Percentiles rank a stretch among this genome's conserved stretches.
phyloP scores from a whole-genome alignment of 75 land plant species.

The Cunninghamia lanceolata region DNA sequence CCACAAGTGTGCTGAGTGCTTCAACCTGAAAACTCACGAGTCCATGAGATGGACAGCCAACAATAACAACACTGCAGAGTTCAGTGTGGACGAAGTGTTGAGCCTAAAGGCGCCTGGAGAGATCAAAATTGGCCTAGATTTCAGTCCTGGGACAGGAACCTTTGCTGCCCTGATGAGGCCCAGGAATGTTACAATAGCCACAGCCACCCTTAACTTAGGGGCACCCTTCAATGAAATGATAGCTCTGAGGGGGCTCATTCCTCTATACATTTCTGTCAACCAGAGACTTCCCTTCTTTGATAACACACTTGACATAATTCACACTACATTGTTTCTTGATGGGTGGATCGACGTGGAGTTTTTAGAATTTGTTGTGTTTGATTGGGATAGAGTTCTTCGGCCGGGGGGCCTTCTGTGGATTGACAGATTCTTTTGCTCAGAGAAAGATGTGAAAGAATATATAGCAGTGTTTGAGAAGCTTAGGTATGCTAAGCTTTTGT shows the following conservation, averaged over 20 bases:
- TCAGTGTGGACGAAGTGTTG: conserved; percentile 36
- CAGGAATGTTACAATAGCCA: conserved; percentile 38
- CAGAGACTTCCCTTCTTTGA: conserved; percentile 59
- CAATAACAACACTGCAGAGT: conserved; percentile 25
- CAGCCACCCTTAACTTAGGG: conserved; percentile 52
- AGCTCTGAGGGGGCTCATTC: conserved; percentile 45
- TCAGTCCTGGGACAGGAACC: conserved; percentile 34
- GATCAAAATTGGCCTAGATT: conserved; percentile 51
- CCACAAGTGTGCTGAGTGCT: conserved; percentile 51
- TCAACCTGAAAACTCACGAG: conserved; percentile 22
- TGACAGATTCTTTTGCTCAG: conserved; percentile 49
- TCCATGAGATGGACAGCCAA: conserved; percentile 9
- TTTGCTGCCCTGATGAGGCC: conserved; percentile 55
- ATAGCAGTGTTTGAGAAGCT: conserved; percentile 38
- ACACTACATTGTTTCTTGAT: conserved; percentile 47
- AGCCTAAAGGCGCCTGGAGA: conserved; percentile 31
- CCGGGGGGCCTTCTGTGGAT: conserved; percentile 58
- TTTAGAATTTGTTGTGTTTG: conserved; percentile 47
- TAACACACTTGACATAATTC: conserved; percentile 52
- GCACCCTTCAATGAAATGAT: conserved; percentile 65
- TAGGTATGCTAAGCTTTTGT: conserved; percentile 32
- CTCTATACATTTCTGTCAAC: conserved; percentile 43
- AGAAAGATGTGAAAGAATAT: conserved; percentile 37
- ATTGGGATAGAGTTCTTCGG: conserved; percentile 55
- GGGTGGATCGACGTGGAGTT: conserved; percentile 51